Conservation (phyloP, 352 stramenopile species). For the Phytophthora aleatoria region DNA sequence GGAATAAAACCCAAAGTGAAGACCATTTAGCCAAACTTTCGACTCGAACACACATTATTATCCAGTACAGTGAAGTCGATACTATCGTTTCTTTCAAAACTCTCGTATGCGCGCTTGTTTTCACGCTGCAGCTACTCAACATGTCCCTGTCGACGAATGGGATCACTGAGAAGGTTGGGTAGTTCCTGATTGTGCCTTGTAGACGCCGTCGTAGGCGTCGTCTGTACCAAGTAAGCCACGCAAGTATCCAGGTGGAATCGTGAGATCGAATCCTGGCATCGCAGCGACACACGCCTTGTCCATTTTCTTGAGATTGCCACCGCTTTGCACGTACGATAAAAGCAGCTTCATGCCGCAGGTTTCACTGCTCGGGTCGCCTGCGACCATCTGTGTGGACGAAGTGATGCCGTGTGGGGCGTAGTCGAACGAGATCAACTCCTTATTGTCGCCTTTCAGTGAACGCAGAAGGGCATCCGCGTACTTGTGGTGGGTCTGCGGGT, state of each 20-base stretch:
- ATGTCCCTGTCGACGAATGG: too few relatives aligned
- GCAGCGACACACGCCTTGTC: slow-evolving; percentile 1
- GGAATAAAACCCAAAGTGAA: too few relatives aligned
- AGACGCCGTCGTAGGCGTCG: background rate
- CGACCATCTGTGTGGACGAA: slow-evolving; percentile 4
- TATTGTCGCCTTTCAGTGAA: background rate
- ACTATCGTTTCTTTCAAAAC: too few relatives aligned
- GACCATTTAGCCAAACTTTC: too few relatives aligned
- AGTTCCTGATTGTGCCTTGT: background rate
- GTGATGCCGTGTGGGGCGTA: slow-evolving; percentile 1
- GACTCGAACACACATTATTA: too few relatives aligned
- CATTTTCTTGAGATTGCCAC: slow-evolving; percentile 2
- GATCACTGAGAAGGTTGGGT: background rate
- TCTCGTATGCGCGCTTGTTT: too few relatives aligned
- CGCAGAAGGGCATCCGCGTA: slow-evolving; percentile 3
- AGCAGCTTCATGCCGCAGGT: background rate
- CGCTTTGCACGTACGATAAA: background rate
- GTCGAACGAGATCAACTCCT: slow-evolving; percentile 8
- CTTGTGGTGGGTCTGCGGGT: slow-evolving; percentile 8
- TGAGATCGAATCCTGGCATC: background rate
- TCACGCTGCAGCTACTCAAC: too few relatives aligned
- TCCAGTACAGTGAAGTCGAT: too few relatives aligned
- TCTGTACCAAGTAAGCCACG: background rate
- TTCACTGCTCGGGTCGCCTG: background rate
- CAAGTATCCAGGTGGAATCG: background rate